Percentiles rank a stretch among this genome's conserved stretches.
These are phyloP conservation scores for Cucumis sativus DNA, from an alignment of 306 rosid species.

Conservation along the genomic window Cucumber_9930_V3 NC_026655.2:30138501-30139000, in stretches of 20 bases:
- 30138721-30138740: neutral
- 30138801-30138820: neutral
- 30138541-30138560: conserved; percentile 89
- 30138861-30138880: neutral
- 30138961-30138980: neutral
- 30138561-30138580: conserved; percentile 81
- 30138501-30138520: conserved; percentile 7
- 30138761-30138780: neutral
- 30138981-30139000: neutral
- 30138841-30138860: neutral
- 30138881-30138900: neutral
- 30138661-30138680: neutral
- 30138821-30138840: neutral
- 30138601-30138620: conserved; percentile 86
- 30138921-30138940: too few relatives aligned
- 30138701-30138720: neutral
- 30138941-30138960: neutral
- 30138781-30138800: neutral
- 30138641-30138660: neutral
- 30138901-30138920: neutral
- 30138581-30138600: conserved; percentile 81
- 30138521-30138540: conserved; percentile 67
- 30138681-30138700: neutral
- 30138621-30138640: conserved; percentile 27
- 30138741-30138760: neutral